These are phyloP conservation scores for Gryganskiella cystojenkinii DNA, from an alignment of 192 early-diverging fungal species.

Conservation along the genomic window DNA sequence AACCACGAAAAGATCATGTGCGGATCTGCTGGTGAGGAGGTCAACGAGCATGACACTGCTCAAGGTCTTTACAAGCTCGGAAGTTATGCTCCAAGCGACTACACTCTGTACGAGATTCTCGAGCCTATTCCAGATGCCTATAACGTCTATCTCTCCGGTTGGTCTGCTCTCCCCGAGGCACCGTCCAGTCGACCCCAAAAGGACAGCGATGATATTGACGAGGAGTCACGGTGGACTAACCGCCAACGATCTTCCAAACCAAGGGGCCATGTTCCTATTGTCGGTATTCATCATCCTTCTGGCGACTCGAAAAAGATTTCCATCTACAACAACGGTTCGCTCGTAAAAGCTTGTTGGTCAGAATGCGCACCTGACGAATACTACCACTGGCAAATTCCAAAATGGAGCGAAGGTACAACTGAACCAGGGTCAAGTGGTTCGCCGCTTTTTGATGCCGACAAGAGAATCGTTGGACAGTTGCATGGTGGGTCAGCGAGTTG, in stretches of 20 bases:
- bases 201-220: no score
- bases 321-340: slow-evolving; percentile 50
- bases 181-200: slow-evolving; percentile 18
- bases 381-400: slow-evolving; percentile 56
- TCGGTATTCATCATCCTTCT: slow-evolving; percentile 59
- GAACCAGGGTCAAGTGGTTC: slow-evolving; percentile 60
- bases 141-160: slow-evolving; percentile 55
- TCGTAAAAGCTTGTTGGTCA: slow-evolving; percentile 48
- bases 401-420: slow-evolving; percentile 55
- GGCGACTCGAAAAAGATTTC: slow-evolving; percentile 61
- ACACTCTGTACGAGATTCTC: slow-evolving; percentile 52
- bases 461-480: slow-evolving; percentile 57
- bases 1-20: slow-evolving; percentile 55
- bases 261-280: slow-evolving; percentile 24
- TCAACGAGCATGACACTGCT: slow-evolving; percentile 53
- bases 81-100: slow-evolving; percentile 41
- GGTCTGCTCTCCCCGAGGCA: slow-evolving; percentile 34
- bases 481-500: slow-evolving; percentile 59
- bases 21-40: slow-evolving; percentile 17
- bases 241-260: no score
- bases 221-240: no score
- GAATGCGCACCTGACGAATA: slow-evolving; percentile 37
- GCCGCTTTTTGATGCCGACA: slow-evolving; percentile 54
- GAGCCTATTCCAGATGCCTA: slow-evolving; percentile 57
- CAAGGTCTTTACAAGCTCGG: slow-evolving; percentile 52